A percentile compares a stretch with the other conserved stretches of the same genome.
Evolutionary conservation across 192 early-diverging fungal genomes (phyloP).

Genomic region (Neocallimastix lanati): DNA sequence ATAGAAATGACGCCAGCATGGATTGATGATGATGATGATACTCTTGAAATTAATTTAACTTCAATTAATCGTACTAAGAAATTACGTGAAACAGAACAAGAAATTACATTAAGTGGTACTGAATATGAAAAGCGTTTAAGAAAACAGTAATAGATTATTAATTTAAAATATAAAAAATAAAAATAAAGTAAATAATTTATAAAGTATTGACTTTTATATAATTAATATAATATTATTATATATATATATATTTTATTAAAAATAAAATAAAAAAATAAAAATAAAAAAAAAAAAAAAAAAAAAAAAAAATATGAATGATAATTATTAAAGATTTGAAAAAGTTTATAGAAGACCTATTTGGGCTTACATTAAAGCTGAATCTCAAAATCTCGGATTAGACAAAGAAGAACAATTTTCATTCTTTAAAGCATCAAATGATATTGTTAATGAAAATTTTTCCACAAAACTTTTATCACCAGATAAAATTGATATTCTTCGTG

Average conservation of each 20-base stretch:
- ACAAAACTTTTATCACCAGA: slow-evolving; percentile 22
- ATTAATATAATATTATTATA: neutral
- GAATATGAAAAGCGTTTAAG: slow-evolving; percentile 75
- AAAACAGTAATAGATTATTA: slow-evolving; percentile 41
- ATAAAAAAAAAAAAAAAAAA: neutral
- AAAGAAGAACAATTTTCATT: slow-evolving; percentile 5
- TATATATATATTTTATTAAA: neutral
- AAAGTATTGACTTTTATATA: neutral
- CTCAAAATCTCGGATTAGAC: slow-evolving; percentile 12
- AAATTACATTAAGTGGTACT: slow-evolving; percentile 49
- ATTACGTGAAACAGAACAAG: slow-evolving; percentile 52
- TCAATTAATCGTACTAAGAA: slow-evolving; percentile 48
- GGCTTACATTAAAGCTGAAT: slow-evolving; percentile 45
- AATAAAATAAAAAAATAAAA: too few relatives aligned
- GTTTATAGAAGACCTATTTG: slow-evolving; percentile 72
- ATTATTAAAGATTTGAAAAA: slow-evolving; percentile 38
- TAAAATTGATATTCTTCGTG: slow-evolving; percentile 35
- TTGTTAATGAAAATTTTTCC: slow-evolving; percentile 8
- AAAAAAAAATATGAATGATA: too few relatives aligned
- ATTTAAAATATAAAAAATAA: too few relatives aligned
- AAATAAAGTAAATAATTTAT: too few relatives aligned
- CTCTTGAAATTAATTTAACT: slow-evolving; percentile 50
- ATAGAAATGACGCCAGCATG: slow-evolving; percentile 34
- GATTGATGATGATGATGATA: slow-evolving; percentile 61
- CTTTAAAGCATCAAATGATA: slow-evolving; percentile 8